These are phyloP conservation scores for Epichloe typhina DNA, from an alignment of 2,329 filamentous ascomycete genomes.

Conservation along the genomic window DNA sequence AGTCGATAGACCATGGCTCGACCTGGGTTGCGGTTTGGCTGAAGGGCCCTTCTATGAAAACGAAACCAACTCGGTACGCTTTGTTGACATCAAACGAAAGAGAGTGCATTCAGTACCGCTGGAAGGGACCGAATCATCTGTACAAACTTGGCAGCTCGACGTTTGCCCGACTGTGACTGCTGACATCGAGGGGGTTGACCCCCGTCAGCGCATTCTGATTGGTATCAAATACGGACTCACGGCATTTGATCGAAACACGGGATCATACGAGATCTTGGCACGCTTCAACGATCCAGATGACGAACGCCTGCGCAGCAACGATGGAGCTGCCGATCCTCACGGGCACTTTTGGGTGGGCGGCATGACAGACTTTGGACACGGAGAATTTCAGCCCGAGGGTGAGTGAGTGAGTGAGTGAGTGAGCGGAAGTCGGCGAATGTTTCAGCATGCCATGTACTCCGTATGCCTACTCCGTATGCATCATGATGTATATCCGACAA, in stretches of 20 bases:
- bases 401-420: constrained; percentile 8
- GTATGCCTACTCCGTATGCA: not conserved
- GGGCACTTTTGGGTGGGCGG: constrained; percentile 76
- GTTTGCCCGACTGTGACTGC: constrained; percentile 54
- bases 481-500: not conserved
- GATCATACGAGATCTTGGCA: constrained; percentile 38
- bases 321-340: constrained; percentile 66
- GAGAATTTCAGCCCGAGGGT: constrained; percentile 48
- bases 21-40: constrained; percentile 51
- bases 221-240: constrained; percentile 74
- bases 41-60: constrained; percentile 66
- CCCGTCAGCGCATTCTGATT: constrained; percentile 53
- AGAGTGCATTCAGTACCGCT: constrained; percentile 62
- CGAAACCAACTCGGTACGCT: constrained; percentile 52
- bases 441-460: too few species aligned
- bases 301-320: constrained; percentile 57
- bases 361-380: constrained; percentile 62
- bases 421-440: too few species aligned
- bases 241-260: constrained; percentile 53
- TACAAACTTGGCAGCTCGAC: constrained; percentile 46
- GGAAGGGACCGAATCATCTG: constrained; percentile 44
- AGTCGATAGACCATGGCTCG: constrained; percentile 41
- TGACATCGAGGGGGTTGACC: constrained; percentile 56
- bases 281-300: constrained; percentile 31
- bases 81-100: constrained; percentile 72